Evolutionary conservation across 108 stramenopile species (phyloP).

Genomic region (Discostella pseudostelligera): DNA sequence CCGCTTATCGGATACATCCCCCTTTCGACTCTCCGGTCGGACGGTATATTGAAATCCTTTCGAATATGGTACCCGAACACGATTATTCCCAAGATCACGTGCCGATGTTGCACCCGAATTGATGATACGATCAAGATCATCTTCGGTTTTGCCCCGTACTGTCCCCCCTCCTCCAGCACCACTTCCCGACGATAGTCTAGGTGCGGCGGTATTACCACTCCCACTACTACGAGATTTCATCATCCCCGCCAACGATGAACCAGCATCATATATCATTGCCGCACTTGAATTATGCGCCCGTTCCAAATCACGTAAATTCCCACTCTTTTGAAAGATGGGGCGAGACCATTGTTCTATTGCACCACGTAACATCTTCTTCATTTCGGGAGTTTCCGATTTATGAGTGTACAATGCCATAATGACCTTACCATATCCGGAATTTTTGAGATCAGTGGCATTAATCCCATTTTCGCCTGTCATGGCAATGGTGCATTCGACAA

Average conservation of each 20-base stretch:
- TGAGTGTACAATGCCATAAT: conserved; percentile 85
- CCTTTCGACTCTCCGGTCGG: conserved; percentile 58
- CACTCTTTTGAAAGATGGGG: conserved; percentile 90
- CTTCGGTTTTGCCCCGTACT: conserved; percentile 24
- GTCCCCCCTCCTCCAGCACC: neutral
- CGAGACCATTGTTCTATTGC: conserved; percentile 91
- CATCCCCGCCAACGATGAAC: conserved; percentile 47
- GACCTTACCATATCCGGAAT: conserved; percentile 78
- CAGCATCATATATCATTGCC: conserved; percentile 44
- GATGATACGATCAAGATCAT: conserved; percentile 47
- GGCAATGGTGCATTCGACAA: conserved; percentile 57
- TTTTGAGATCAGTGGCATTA: conserved; percentile 65
- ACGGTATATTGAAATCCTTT: conserved; percentile 85
- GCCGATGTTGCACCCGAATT: neutral
- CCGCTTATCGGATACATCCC: conserved; percentile 49
- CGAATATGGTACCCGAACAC: conserved; percentile 82
- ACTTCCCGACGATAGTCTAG: neutral
- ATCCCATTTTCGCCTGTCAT: conserved; percentile 85
- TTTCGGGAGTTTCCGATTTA: conserved; percentile 79
- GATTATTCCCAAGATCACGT: conserved; percentile 58
- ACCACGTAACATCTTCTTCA: conserved; percentile 65
- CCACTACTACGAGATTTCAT: conserved; percentile 25
- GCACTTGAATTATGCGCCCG: conserved; percentile 53
- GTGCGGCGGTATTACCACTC: too few relatives aligned
- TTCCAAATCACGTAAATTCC: conserved; percentile 83